phyloP scores from a whole-genome alignment of 2,329 filamentous ascomycete genomes.

The Diplodia seriata region DNA sequence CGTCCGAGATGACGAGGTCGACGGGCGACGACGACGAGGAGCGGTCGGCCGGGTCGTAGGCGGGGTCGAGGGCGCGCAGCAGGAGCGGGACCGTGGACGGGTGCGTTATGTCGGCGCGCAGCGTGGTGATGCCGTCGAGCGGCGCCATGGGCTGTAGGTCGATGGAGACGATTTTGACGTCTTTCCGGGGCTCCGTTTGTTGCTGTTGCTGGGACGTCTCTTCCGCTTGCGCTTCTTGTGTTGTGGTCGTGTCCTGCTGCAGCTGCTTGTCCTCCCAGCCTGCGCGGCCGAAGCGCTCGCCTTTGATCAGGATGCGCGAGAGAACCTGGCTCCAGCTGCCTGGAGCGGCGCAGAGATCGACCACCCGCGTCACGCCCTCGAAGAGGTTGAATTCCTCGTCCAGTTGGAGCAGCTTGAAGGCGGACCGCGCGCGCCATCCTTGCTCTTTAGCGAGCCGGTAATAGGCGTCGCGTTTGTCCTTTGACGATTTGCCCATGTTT shows the following conservation, averaged over 20 bases:
- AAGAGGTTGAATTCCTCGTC: conserved; percentile 97
- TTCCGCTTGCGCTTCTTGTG: conserved; percentile 30
- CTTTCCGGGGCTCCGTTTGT: conserved; percentile 61
- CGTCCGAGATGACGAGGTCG: conserved; percentile 93
- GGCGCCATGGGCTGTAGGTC: conserved; percentile 96
- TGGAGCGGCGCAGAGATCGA: conserved; percentile 93
- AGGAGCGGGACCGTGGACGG: conserved; percentile 92
- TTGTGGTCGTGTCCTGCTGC: conserved; percentile 62
- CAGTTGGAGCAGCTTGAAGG: conserved; percentile 95
- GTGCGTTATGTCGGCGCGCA: conserved; percentile 96
- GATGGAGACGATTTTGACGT: conserved; percentile 94
- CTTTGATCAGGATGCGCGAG: conserved; percentile 90
- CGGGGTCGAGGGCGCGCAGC: conserved; percentile 79
- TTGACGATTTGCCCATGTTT: conserved; percentile 92
- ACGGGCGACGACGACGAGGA: conserved; percentile 75
- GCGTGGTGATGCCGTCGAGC: conserved; percentile 86
- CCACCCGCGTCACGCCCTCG: conserved; percentile 85
- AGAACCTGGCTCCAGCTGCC: conserved; percentile 98
- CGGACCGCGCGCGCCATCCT: conserved; percentile 94
- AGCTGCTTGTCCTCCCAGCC: conserved; percentile 88
- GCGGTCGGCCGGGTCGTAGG: conserved; percentile 48
- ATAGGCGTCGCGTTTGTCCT: conserved; percentile 98
- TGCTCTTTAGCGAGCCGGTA: conserved; percentile 98
- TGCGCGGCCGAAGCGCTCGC: conserved; percentile 83
- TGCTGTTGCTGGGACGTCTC: conserved; percentile 41